phyloP scores from a whole-genome alignment of 331 rosid species.

The Pyracantha coccinea region DNA sequence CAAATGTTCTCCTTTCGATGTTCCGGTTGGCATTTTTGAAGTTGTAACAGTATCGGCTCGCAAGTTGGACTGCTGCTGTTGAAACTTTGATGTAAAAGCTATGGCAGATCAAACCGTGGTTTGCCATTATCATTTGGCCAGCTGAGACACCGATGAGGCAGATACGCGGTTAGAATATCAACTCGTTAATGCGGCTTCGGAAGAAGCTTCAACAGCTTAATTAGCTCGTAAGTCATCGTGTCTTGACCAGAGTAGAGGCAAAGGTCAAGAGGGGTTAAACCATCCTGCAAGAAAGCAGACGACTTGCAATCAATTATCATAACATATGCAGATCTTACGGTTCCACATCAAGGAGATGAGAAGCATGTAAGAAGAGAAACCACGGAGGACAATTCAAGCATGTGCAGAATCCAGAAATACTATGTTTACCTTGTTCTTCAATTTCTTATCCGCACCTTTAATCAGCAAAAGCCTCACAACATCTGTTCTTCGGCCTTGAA shows the following conservation, averaged over 20 bases:
- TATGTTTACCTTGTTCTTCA: conserved; percentile 62
- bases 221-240: conserved; percentile 59
- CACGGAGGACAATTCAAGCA: neutral
- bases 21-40: neutral
- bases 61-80: too few relatives aligned
- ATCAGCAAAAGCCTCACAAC: conserved; percentile 76
- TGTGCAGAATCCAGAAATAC: conserved; percentile 6
- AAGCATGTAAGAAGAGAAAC: neutral
- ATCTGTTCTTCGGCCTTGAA: conserved; percentile 76
- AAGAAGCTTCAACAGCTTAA: conserved; percentile 67
- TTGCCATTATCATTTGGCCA: neutral
- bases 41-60: neutral
- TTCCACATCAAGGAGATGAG: neutral
- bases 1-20: neutral
- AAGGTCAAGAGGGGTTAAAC: conserved; percentile 72
- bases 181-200: conserved; percentile 20
- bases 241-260: conserved; percentile 72
- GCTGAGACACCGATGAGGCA: neutral
- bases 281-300: conserved; percentile 47
- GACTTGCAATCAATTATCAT: neutral
- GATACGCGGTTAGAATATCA: neutral
- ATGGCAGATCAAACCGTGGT: neutral
- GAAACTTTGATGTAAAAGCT: neutral
- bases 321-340: neutral
- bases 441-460: conserved; percentile 78